Conservation (phyloP, 1,284 basidiomycete species). For the Ganoderma leucocontextum region DNA sequence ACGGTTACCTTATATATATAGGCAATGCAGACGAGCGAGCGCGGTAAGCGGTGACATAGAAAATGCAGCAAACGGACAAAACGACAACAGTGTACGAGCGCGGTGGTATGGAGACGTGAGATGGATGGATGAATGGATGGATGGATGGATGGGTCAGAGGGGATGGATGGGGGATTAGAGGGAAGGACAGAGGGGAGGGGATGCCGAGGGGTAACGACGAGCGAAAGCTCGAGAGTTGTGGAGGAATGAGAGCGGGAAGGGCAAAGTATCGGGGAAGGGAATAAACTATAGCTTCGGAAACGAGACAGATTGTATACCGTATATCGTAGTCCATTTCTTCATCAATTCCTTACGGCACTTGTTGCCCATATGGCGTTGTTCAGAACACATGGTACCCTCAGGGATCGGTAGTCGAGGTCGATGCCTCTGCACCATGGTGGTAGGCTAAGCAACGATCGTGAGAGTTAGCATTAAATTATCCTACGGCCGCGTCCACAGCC, state of each 20-base stretch:
- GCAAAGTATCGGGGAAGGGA: slow-evolving; percentile 25
- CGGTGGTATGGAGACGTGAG: slow-evolving; percentile 32
- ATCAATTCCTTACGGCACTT: slow-evolving; percentile 26
- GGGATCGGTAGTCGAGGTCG: slow-evolving; percentile 22
- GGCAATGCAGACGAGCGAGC: slow-evolving; percentile 31
- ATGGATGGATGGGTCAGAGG: background rate
- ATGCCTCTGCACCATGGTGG: slow-evolving; percentile 22
- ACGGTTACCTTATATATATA: slow-evolving; percentile 33
- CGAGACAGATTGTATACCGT: slow-evolving; percentile 25
- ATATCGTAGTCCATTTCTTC: slow-evolving; percentile 30
- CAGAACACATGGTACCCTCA: slow-evolving; percentile 27
- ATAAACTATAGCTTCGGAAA: slow-evolving; percentile 31
- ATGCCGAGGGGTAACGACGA: slow-evolving; percentile 30
- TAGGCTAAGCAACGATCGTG: slow-evolving; percentile 16
- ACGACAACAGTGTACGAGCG: slow-evolving; percentile 38
- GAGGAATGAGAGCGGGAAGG: slow-evolving; percentile 16
- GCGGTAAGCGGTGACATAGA: slow-evolving; percentile 36
- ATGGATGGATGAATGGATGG: slow-evolving; percentile 12
- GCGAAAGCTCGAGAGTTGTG: slow-evolving; percentile 23
- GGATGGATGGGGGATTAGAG: slow-evolving; percentile 10
- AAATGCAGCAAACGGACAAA: slow-evolving; percentile 38
- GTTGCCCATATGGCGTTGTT: slow-evolving; percentile 30
- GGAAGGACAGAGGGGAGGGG: slow-evolving; percentile 13
- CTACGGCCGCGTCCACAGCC: background rate
- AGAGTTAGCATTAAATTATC: slow-evolving; percentile 18